Evolutionary conservation across 306 rosid species (phyloP).

Genomic region (Fagus crenata): DNA sequence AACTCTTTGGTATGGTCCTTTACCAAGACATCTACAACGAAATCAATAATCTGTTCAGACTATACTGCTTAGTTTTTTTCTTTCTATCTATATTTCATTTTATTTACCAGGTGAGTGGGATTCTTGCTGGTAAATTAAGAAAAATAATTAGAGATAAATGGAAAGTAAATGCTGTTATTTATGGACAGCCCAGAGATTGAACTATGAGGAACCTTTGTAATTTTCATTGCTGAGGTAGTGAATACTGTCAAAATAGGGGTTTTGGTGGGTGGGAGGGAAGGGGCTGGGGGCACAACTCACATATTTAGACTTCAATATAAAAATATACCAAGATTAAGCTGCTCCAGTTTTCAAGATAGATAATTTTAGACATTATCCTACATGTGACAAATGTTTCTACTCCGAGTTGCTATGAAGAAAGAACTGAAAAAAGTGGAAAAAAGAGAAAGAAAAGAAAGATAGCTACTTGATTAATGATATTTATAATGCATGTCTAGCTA

Average conservation of each 20-base stretch:
- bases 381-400: neutral
- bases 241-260: neutral
- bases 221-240: neutral
- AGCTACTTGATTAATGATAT: too few relatives aligned
- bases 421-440: too few relatives aligned
- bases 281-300: neutral
- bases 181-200: neutral
- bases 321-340: neutral
- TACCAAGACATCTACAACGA: neutral
- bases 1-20: conserved; percentile 47
- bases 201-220: neutral
- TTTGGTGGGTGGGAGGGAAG: neutral
- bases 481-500: too few relatives aligned
- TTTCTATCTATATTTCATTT: neutral
- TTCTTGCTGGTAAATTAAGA: neutral
- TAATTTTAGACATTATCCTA: too few relatives aligned
- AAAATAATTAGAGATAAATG: neutral
- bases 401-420: neutral
- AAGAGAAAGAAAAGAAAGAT: too few relatives aligned
- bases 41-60: neutral
- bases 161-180: neutral
- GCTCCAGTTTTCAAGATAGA: neutral
- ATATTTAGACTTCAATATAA: neutral
- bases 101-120: neutral
- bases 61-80: neutral